A percentile compares a stretch with the other conserved stretches of the same genome.
These are phyloP conservation scores for Bimuria novae-zelandiae DNA, from an alignment of 2,329 filamentous ascomycete genomes.

Conservation along the genomic window DNA sequence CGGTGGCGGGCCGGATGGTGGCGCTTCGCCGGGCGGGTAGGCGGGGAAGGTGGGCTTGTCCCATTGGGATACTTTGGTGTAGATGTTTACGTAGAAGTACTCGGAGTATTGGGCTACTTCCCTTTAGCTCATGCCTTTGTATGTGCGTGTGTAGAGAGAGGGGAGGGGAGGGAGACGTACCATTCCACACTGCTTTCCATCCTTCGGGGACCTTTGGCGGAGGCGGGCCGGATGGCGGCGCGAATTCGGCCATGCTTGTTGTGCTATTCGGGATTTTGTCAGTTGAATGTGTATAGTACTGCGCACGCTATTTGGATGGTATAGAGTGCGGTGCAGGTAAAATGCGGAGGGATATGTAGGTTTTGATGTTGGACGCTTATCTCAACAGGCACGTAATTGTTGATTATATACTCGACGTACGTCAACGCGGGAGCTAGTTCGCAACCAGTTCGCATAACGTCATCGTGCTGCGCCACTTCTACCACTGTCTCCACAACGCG, in stretches of 20 bases:
- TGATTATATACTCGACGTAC: no score
- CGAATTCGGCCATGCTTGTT: constrained; percentile 38
- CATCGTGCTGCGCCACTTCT: no score
- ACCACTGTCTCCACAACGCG: no score
- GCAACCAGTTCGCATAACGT: no score
- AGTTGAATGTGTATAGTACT: no score
- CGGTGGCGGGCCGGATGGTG: constrained; percentile 67
- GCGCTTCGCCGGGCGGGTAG: constrained; percentile 53
- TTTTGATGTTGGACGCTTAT: no score
- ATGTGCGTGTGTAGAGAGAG: neutral
- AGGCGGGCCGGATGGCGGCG: constrained; percentile 53
- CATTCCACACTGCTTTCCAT: constrained; percentile 83
- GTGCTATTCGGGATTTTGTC: no score
- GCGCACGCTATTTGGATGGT: no score
- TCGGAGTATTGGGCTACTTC: constrained; percentile 81
- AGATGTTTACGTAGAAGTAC: constrained; percentile 92
- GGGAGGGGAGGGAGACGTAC: constrained; percentile 6
- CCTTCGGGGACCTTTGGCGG: constrained; percentile 71
- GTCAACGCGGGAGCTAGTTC: no score
- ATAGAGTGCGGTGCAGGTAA: no score
- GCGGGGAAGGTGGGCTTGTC: constrained; percentile 76
- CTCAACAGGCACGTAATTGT: no score
- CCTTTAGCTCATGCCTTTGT: neutral
- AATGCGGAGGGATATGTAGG: no score
- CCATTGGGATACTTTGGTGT: constrained; percentile 91